Base-by-base conservation (phyloP, 2,329 filamentous ascomycete genomes). In the Penicillium paneum region DNA sequence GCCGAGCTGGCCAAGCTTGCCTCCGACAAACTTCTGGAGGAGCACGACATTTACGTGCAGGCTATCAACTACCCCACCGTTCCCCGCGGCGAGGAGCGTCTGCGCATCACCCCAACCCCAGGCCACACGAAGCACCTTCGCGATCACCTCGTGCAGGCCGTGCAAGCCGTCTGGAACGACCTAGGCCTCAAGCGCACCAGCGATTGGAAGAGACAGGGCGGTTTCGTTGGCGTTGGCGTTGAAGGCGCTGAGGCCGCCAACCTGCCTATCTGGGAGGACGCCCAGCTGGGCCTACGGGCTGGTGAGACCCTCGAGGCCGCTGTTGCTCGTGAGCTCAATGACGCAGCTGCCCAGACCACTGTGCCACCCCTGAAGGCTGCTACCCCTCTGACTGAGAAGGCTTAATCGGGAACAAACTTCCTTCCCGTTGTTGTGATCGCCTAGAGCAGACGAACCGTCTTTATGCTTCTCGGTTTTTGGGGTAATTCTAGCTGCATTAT, bases 11-110 rank as follows among this genome's bases (percentile, higher is more conserved):
- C 94, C 56, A 97, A 94, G 81, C 81, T 87, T 65, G 94, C 94
- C 8, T 96, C 90, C 24, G 94, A 99, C 71, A 85, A 96, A 79
- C 85, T 99, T 21, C 83, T 99, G 13, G 86, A 89, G 63, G 88
- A 96, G 63, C 89, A 96, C 79, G 84, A 86, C 58, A 97, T 99
- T 71, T 99, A 99, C 71, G 94, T 99, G 26, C 94, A 99, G 77
- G 91, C 91, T 52, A 97, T 99, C 82, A 99, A 99, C 79, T 97
- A 97, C 76, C 94, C 94, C 2, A 99, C 94, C 48, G 94, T 99
- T 3, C 94, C 94, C 2, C 91, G 96, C 7, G 94, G 94, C n/a
- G 92, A 99, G 79, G 94, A 99, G 76, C 87, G 94, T 55, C 87
- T 99, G 53, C 89, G 94, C 63, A 91, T 99, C 73, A 99, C 94